phyloP scores from a whole-genome alignment of 768 basidiomycete genomes.

The Suillus lakei region DNA sequence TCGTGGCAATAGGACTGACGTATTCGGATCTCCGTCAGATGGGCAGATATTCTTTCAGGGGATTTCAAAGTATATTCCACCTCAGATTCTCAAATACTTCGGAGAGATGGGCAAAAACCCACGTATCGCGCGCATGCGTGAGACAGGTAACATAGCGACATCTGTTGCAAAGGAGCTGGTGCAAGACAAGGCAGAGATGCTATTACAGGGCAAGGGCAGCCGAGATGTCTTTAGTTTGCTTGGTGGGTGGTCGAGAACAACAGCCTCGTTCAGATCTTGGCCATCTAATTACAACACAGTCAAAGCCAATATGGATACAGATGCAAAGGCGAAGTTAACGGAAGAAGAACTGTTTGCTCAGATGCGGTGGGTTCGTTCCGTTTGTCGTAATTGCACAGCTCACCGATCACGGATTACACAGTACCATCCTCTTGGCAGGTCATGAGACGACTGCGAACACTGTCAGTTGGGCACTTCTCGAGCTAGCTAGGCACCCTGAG shows the following conservation, averaged over 20 bases:
- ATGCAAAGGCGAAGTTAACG: constrained; percentile 27
- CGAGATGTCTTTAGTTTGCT: constrained; percentile 37
- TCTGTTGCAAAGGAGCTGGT: constrained; percentile 14
- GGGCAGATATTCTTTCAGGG: constrained; percentile 36
- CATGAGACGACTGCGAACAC: constrained; percentile 68
- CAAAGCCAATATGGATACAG: constrained; percentile 33
- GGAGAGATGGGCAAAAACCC: constrained; percentile 28
- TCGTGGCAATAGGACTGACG: constrained; percentile 8
- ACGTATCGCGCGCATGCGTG: constrained; percentile 16
- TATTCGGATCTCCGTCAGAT: constrained; percentile 15
- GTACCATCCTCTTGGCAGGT: constrained; percentile 51
- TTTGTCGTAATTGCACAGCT: background rate
- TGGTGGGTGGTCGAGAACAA: constrained; percentile 30
- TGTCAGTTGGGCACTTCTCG: constrained; percentile 64
- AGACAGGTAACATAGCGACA: background rate
- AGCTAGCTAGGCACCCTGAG: constrained; percentile 61
- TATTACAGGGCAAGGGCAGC: constrained; percentile 11
- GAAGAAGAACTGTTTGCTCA: constrained; percentile 18
- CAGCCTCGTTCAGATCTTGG: background rate
- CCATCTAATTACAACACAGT: constrained; percentile 16
- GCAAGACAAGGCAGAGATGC: constrained; percentile 18
- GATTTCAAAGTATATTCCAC: constrained; percentile 36
- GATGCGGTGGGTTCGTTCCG: constrained; percentile 22
- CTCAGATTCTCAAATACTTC: constrained; percentile 39
- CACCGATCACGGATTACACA: constrained; percentile 19